Conservation (phyloP, 2,329 filamentous ascomycete species). For the Beauveria medogensis region DNA sequence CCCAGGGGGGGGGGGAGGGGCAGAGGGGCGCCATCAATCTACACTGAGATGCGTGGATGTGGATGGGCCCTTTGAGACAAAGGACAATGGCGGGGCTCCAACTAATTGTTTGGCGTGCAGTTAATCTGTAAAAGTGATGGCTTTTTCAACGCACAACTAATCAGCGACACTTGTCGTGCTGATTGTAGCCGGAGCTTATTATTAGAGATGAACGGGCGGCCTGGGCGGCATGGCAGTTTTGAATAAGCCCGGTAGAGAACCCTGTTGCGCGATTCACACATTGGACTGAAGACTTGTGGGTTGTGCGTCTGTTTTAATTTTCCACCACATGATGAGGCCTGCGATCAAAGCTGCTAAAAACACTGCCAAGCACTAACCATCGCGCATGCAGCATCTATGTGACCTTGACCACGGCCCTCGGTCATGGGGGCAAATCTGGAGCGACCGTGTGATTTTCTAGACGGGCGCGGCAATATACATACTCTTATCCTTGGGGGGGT, state of each 20-base stretch:
- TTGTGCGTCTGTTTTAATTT: no score
- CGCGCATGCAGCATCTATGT: background rate
- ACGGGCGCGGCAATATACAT: background rate
- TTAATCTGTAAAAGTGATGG: no score
- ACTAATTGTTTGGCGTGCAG: no score
- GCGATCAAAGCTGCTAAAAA: background rate
- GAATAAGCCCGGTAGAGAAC: no score
- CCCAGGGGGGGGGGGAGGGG: background rate
- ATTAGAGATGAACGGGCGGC: no score
- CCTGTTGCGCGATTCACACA: background rate
- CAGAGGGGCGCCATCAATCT: background rate
- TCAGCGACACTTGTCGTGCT: no score
- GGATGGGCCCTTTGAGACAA: background rate
- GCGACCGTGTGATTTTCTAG: background rate
- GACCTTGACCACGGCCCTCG: background rate
- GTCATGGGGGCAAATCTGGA: background rate
- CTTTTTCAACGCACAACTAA: no score
- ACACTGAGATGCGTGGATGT: background rate
- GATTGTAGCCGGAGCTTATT: no score
- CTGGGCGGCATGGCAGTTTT: no score
- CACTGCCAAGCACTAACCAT: background rate
- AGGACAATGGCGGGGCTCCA: background rate
- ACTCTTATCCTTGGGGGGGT: background rate
- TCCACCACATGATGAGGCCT: no score
- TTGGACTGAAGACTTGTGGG: no score